phyloP scores from a whole-genome alignment of 371 early-diverging fungal species.

The Chytridiales sp. region DNA sequence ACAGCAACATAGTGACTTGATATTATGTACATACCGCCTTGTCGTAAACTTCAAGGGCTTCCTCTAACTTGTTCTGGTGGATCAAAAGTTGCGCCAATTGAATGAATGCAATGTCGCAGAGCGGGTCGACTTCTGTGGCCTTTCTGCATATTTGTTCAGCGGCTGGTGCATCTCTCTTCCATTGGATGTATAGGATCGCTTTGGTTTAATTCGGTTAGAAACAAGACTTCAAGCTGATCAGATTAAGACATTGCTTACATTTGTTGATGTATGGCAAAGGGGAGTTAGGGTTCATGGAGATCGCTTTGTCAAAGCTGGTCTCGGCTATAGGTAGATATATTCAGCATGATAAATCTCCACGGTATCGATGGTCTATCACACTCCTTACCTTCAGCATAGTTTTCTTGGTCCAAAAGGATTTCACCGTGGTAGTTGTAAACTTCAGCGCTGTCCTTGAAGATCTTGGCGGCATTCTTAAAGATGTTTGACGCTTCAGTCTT shows the following conservation, averaged over 20 bases:
- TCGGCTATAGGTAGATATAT: neutral
- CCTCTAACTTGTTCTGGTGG: slow-evolving; percentile 81
- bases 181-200: slow-evolving; percentile 80
- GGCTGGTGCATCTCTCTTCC: slow-evolving; percentile 66
- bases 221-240: neutral
- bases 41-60: slow-evolving; percentile 80
- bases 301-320: slow-evolving; percentile 56
- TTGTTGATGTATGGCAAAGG: slow-evolving; percentile 96
- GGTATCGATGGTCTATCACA: slow-evolving; percentile 9
- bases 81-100: slow-evolving; percentile 86
- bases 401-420: slow-evolving; percentile 84
- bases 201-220: slow-evolving; percentile 35
- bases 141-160: slow-evolving; percentile 78
- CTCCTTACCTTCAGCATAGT: slow-evolving; percentile 57
- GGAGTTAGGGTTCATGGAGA: slow-evolving; percentile 18
- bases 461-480: slow-evolving; percentile 76
- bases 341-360: neutral
- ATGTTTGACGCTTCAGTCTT: slow-evolving; percentile 68
- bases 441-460: slow-evolving; percentile 82
- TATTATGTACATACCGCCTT: slow-evolving; percentile 57
- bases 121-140: slow-evolving; percentile 86
- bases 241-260: slow-evolving; percentile 39
- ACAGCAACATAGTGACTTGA: neutral
- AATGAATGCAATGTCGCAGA: slow-evolving; percentile 91
- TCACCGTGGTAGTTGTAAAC: slow-evolving; percentile 97